Conservation (phyloP, 371 early-diverging fungal species). For the Mucor saturninus region DNA sequence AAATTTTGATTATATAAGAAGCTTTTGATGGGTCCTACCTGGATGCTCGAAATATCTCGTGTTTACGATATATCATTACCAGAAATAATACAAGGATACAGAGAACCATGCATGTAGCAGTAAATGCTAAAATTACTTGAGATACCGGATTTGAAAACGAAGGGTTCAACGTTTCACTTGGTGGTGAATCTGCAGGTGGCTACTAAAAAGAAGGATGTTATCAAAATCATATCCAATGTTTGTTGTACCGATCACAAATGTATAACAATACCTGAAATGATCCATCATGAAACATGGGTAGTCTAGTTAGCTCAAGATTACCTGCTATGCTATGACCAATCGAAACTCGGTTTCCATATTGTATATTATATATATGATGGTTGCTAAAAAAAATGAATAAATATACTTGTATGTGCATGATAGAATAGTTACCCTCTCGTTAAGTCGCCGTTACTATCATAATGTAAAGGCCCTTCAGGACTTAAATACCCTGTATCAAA, state of each 20-base stretch:
- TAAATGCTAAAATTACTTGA: slow-evolving; percentile 41
- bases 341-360: slow-evolving; percentile 37
- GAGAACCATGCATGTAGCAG: slow-evolving; percentile 33
- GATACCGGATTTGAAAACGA: slow-evolving; percentile 37
- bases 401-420: neutral
- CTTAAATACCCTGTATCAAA: slow-evolving; percentile 59
- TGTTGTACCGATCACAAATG: neutral
- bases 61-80: slow-evolving; percentile 37
- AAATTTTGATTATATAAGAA: neutral
- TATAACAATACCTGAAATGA: slow-evolving; percentile 31
- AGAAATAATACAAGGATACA: slow-evolving; percentile 29
- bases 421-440: slow-evolving; percentile 37
- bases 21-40: slow-evolving; percentile 36
- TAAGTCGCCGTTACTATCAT: slow-evolving; percentile 56
- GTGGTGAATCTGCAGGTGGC: slow-evolving; percentile 55
- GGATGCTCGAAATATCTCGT: slow-evolving; percentile 58
- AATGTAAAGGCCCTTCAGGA: slow-evolving; percentile 57
- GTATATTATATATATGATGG: slow-evolving; percentile 54
- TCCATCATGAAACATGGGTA: slow-evolving; percentile 57
- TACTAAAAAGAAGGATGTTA: slow-evolving; percentile 16
- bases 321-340: slow-evolving; percentile 53
- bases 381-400: slow-evolving; percentile 32
- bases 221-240: neutral
- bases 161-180: slow-evolving; percentile 51
- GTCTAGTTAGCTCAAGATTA: slow-evolving; percentile 36